phyloP scores from a whole-genome alignment of 2,329 filamentous ascomycete species.

The Malbranchea cinnamomea region DNA sequence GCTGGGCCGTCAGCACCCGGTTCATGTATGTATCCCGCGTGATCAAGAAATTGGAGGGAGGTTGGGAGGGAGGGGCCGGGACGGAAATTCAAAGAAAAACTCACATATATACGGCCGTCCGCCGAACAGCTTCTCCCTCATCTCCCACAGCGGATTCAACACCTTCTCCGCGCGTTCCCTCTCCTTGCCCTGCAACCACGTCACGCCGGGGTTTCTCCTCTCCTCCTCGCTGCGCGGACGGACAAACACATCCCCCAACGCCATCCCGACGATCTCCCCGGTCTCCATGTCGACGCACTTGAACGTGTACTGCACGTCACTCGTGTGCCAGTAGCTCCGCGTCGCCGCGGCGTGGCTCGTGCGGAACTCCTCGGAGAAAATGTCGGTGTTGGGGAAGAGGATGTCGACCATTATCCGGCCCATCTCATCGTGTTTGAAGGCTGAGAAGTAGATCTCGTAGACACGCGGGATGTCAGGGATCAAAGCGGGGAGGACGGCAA shows the following conservation, averaged over 20 bases:
- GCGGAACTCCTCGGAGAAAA: conserved; percentile 23
- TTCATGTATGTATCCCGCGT: too few species aligned
- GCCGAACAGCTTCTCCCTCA: conserved; percentile 28
- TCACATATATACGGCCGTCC: conserved; percentile 29
- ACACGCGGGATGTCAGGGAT: conserved; percentile 33
- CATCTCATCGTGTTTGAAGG: conserved; percentile 25
- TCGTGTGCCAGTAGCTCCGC: conserved; percentile 24
- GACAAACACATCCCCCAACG: conserved; percentile 31
- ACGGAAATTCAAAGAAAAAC: conserved; percentile 11
- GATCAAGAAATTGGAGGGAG: conserved; percentile 1
- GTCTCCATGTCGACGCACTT: conserved; percentile 34
- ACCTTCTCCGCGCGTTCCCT: conserved; percentile 30
- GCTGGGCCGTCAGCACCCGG: too few species aligned
- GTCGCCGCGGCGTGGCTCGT: conserved; percentile 30
- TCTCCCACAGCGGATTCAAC: conserved; percentile 28
- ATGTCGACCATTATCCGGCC: conserved; percentile 21
- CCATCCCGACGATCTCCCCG: conserved; percentile 34
- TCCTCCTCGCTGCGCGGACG: conserved; percentile 26
- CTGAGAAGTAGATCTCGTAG: conserved; percentile 34
- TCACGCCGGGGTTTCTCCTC: conserved; percentile 30
- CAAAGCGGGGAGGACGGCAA: conserved; percentile 30
- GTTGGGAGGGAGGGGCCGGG: neutral
- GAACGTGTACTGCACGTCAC: conserved; percentile 30
- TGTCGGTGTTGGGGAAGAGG: conserved; percentile 28
- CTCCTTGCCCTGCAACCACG: conserved; percentile 32